phyloP scores from a whole-genome alignment of 2,329 filamentous ascomycete species.

The Aureobasidium sp. region DNA sequence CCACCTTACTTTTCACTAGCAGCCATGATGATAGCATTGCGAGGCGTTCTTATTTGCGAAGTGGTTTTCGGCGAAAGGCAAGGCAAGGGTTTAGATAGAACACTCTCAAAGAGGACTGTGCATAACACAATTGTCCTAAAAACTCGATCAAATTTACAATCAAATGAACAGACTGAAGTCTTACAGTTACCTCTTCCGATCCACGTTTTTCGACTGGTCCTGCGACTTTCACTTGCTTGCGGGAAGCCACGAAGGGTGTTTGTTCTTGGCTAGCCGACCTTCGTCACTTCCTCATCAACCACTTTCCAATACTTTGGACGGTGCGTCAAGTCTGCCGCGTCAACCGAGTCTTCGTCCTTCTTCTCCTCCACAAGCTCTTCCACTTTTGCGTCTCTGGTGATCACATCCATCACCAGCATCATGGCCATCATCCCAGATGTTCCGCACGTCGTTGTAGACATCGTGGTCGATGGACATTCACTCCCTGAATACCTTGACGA shows the following conservation, averaged over 20 bases:
- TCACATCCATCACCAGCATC: not conserved
- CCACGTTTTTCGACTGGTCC: no score
- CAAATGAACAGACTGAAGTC: not conserved
- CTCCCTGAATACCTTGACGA: slow-evolving; percentile 18
- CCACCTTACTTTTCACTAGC: not conserved
- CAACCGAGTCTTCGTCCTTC: not conserved
- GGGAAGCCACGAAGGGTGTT: not conserved
- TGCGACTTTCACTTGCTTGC: not conserved
- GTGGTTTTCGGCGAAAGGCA: slow-evolving; percentile 5
- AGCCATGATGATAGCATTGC: slow-evolving; percentile 9
- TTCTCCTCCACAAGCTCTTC: not conserved
- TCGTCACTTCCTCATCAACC: not conserved
- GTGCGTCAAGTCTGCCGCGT: not conserved
- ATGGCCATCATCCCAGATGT: slow-evolving; percentile 18
- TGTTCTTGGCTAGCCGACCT: not conserved
- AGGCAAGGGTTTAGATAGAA: slow-evolving; percentile 3
- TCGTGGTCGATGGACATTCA: slow-evolving; percentile 14
- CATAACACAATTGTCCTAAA: slow-evolving; percentile 1
- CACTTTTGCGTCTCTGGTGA: not conserved
- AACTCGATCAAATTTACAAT: not conserved
- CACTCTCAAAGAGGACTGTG: not conserved
- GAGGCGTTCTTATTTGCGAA: slow-evolving; percentile 6
- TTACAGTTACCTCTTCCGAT: not conserved
- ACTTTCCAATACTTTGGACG: not conserved
- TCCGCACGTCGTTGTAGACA: slow-evolving; percentile 16